phyloP scores from a whole-genome alignment of 2,329 filamentous ascomycete species.

The Diplodia scrobiculata region DNA sequence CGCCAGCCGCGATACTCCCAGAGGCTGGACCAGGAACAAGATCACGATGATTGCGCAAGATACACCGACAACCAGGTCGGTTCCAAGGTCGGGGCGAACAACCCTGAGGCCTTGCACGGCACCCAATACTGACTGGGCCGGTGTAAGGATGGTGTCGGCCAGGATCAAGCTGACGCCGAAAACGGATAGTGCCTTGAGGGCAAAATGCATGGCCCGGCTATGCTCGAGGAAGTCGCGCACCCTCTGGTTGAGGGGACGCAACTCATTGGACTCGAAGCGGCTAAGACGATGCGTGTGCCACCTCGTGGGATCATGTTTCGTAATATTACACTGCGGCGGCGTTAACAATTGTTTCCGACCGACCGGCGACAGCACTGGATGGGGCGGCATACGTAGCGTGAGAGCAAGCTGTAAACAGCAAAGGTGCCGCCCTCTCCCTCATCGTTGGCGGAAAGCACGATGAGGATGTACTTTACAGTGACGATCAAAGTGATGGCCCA shows the following conservation, averaged over 20 bases:
- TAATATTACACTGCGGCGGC: slow-evolving; percentile 57
- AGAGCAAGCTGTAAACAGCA: slow-evolving; percentile 65
- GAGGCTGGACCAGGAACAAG: slow-evolving; percentile 65
- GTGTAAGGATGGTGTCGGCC: slow-evolving; percentile 66
- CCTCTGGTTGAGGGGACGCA: slow-evolving; percentile 55
- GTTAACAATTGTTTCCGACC: neutral
- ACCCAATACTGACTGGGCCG: slow-evolving; percentile 69
- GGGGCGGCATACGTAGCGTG: slow-evolving; percentile 52
- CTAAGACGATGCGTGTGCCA: slow-evolving; percentile 61
- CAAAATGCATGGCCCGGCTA: slow-evolving; percentile 54
- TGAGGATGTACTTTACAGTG: slow-evolving; percentile 67
- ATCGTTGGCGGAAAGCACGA: slow-evolving; percentile 67
- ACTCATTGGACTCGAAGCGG: slow-evolving; percentile 59
- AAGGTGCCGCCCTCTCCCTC: slow-evolving; percentile 73
- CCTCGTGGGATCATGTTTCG: slow-evolving; percentile 57
- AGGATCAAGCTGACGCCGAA: slow-evolving; percentile 70
- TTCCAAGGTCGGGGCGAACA: slow-evolving; percentile 59
- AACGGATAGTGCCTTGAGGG: slow-evolving; percentile 65
- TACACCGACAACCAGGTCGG: slow-evolving; percentile 61
- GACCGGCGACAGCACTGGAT: too few species aligned
- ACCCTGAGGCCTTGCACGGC: slow-evolving; percentile 66
- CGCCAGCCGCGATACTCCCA: slow-evolving; percentile 64
- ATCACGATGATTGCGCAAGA: slow-evolving; percentile 66
- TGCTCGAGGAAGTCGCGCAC: slow-evolving; percentile 62
- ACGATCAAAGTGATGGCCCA: slow-evolving; percentile 71